Evolutionary conservation across 768 basidiomycete genomes (phyloP), one percentile per base, ranked within the genome.

Genomic region (Paxillus ammoniavirescens): DNA sequence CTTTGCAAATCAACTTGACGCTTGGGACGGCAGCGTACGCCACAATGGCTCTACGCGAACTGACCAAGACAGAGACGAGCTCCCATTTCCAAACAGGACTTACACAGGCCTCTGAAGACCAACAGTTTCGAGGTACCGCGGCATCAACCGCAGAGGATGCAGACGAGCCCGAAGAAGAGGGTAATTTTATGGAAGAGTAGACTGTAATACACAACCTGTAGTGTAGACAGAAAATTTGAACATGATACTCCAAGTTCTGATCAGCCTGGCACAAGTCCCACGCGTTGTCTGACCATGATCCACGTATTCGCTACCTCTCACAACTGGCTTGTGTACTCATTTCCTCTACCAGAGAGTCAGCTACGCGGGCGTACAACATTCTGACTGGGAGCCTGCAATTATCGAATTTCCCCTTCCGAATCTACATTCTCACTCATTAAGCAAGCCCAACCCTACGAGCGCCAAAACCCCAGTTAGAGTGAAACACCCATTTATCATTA

Each of bases 21-120:
- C 80, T 99, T 14, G 93, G 91, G 13, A 92, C 93, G 7, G 90
- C 93, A 0, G 88, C 93, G 5, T 99, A 98, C 71, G 97, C 97
- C 2, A 99, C 97, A 2, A 99, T 99, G 97, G 96, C 95, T 4
- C 70, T 99, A 60, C 83, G 93, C 40, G 93, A 97, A 72, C 83
- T 97, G 42, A 93, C 94, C 13, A 98, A 96, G 74, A 91, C 89
- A 33, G 94, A 98, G 64, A 98, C 95, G 17, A 93, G 92, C 67
- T 87, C 93, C 38, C 93, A 93, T 63, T 87, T 85, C 73, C 95
- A 97, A 66, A 89, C 80, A n/a, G 74, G 75, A 59, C 77, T 94
- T 56, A 94, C 92, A 12, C 79, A 77, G 49, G 77, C 81, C 31
- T 85, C 90, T 18, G 91, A 89, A 66, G 92, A 94, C 65, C 92